These are phyloP conservation scores for Sisymbrium irio DNA, from an alignment of 345 rosid species.

Conservation along the genomic window DNA sequence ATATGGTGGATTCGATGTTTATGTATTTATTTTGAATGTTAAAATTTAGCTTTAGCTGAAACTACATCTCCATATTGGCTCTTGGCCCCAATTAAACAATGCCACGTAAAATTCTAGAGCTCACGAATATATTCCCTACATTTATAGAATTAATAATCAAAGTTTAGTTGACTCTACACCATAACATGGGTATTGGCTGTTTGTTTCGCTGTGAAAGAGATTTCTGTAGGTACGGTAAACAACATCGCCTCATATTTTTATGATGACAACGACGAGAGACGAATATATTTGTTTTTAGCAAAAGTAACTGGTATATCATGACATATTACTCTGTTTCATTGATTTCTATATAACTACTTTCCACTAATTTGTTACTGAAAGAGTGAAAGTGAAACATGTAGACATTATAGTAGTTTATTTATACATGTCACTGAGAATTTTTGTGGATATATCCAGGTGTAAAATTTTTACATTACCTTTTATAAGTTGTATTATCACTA, in stretches of 20 bases:
- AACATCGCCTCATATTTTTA: neutral
- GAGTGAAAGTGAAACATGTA: too few species aligned
- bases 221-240: neutral
- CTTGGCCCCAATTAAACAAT: neutral
- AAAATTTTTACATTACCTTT: too few species aligned
- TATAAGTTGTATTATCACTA: neutral
- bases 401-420: neutral
- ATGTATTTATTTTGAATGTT: neutral
- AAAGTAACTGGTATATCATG: neutral
- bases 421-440: neutral
- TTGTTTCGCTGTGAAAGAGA: neutral
- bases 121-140: neutral
- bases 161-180: conserved; percentile 17
- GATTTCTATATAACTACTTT: too few species aligned
- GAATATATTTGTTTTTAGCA: too few species aligned
- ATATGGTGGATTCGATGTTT: neutral
- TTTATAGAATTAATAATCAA: conserved; percentile 8
- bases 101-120: neutral
- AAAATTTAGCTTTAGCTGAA: neutral
- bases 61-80: neutral
- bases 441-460: neutral
- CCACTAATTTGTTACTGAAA: neutral
- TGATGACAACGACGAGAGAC: neutral
- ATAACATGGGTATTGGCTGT: conserved; percentile 6
- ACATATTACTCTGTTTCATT: neutral